Evolutionary conservation across 208 protist species (phyloP).

Genomic region (Acanthamoeba healyi): DNA sequence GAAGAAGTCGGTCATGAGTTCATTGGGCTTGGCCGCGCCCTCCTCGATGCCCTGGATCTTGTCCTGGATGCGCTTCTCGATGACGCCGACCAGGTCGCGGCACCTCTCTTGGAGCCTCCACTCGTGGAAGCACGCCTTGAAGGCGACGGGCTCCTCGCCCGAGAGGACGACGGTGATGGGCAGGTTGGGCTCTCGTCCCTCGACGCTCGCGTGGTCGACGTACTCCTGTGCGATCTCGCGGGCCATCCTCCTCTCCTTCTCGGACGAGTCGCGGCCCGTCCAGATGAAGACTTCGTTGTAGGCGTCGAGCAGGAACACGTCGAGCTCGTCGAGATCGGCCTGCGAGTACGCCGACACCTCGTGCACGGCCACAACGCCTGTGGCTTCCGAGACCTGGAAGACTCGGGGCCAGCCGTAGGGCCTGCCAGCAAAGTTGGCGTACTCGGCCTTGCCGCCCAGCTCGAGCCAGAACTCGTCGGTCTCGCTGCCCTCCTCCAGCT

Average conservation of each 20-base stretch:
- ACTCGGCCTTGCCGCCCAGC: conserved; percentile 75
- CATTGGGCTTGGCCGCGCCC: conserved; percentile 6
- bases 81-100: conserved; percentile 10
- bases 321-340: conserved; percentile 81
- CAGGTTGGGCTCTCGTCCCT: conserved; percentile 1
- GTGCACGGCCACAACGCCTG: conserved; percentile 75
- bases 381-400: conserved; percentile 84
- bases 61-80: conserved; percentile 45
- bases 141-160: conserved; percentile 36
- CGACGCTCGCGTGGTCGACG: not conserved
- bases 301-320: conserved; percentile 84
- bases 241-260: conserved; percentile 71
- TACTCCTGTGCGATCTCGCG: conserved; percentile 73
- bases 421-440: conserved; percentile 63
- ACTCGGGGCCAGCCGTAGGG: conserved; percentile 76
- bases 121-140: conserved; percentile 69
- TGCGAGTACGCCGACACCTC: conserved; percentile 82
- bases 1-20: conserved; percentile 70
- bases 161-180: not conserved
- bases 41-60: conserved; percentile 73
- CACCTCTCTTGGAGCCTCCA: not conserved
- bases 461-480: conserved; percentile 74
- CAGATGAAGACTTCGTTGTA: conserved; percentile 73
- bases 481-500: conserved; percentile 61
- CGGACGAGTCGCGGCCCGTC: conserved; percentile 71